A percentile compares a stretch with the other conserved stretches of the same genome.
Evolutionary conservation across 768 basidiomycete genomes (phyloP).

Genomic region (Pholiota molesta): DNA sequence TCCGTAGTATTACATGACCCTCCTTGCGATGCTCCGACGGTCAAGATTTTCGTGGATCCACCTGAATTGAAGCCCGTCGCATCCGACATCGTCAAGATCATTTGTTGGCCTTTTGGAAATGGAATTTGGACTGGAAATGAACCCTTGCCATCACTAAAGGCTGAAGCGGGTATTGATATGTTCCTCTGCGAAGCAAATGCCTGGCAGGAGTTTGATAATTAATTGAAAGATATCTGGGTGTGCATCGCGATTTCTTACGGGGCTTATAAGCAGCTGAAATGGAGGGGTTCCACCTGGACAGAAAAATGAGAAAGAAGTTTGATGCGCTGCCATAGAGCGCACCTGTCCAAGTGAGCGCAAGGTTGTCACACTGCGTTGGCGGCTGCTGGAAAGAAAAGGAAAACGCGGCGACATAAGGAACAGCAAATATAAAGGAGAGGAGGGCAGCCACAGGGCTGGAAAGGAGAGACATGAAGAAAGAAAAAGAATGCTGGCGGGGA

Average conservation of each 20-base stretch:
- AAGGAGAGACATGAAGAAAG: conserved; percentile 23
- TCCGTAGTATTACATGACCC: conserved; percentile 54
- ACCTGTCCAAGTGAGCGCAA: conserved; percentile 70
- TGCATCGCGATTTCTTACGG: conserved; percentile 28
- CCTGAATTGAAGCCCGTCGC: conserved; percentile 69
- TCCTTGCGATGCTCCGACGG: conserved; percentile 48
- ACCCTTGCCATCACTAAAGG: conserved; percentile 57
- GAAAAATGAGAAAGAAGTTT: conserved; percentile 8
- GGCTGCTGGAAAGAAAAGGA: conserved; percentile 38
- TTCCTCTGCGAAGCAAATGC: conserved; percentile 56
- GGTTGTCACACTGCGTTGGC: conserved; percentile 63
- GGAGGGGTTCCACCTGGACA: conserved; percentile 61
- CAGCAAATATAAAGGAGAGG: conserved; percentile 25
- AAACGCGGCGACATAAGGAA: conserved; percentile 43
- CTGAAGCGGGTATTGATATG: conserved; percentile 54
- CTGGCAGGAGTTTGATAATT: conserved; percentile 34
- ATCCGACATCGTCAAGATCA: conserved; percentile 73
- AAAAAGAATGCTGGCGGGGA: conserved; percentile 10
- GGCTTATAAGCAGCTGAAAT: conserved; percentile 51
- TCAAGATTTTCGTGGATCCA: conserved; percentile 53
- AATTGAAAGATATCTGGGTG: conserved; percentile 20
- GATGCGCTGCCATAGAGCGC: conserved; percentile 1
- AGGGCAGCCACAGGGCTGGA: conserved; percentile 22
- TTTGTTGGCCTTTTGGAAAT: conserved; percentile 37
- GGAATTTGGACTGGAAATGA: conserved; percentile 52